These are phyloP conservation scores for Anisodus tanguticus DNA, from an alignment of 257 asterid genomes.

Conservation along the genomic window DNA sequence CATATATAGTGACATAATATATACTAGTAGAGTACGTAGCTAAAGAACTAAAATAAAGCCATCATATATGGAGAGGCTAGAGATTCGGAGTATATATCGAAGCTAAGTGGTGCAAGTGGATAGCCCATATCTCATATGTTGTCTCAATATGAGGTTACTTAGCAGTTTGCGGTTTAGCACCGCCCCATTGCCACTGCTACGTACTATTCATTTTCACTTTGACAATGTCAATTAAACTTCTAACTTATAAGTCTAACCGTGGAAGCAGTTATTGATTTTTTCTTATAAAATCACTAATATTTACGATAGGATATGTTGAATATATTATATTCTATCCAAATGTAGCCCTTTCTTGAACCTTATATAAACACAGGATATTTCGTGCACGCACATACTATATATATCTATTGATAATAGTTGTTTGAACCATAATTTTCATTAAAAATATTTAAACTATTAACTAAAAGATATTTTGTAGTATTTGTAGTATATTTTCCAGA, in stretches of 20 bases:
- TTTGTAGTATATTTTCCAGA: background rate
- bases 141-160: background rate
- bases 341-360: too few relatives aligned
- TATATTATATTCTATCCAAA: too few relatives aligned
- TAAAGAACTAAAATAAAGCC: background rate
- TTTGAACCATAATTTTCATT: background rate
- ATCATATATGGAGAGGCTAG: background rate
- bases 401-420: background rate
- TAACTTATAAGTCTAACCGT: too few relatives aligned
- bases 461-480: too few relatives aligned
- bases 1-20: background rate
- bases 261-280: background rate
- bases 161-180: background rate
- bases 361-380: too few relatives aligned
- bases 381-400: accelerated
- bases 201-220: background rate
- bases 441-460: too few relatives aligned
- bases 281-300: too few relatives aligned
- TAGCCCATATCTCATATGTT: background rate
- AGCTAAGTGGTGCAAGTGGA: background rate
- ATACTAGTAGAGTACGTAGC: background rate
- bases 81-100: too few relatives aligned
- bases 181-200: background rate
- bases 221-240: background rate
- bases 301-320: too few relatives aligned